Conservation (phyloP, 1,139 yeast genomes). For the Sugiyamaella sp. region DNA sequence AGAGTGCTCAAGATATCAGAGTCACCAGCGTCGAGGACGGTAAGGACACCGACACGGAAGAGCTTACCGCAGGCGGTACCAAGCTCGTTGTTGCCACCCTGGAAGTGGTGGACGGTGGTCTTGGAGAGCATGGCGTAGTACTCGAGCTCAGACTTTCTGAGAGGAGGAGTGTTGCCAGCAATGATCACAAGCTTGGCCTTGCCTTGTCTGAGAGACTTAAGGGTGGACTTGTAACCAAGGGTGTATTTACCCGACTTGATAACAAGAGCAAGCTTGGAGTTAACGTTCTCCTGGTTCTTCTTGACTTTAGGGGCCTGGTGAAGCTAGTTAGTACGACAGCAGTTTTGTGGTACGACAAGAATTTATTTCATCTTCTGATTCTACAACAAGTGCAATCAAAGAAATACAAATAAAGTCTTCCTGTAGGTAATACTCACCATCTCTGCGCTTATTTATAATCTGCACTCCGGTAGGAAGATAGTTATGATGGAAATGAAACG, state of each 20-base stretch:
- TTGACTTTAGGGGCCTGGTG: constrained; percentile 89
- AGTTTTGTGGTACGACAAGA: background rate
- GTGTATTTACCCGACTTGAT: constrained; percentile 99
- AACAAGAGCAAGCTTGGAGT: constrained; percentile 97
- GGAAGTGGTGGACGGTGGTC: constrained; percentile 98
- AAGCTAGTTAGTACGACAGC: constrained; percentile 13
- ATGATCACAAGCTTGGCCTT: constrained; percentile 98
- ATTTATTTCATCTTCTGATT: constrained; percentile 10
- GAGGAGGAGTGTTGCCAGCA: constrained; percentile 99
- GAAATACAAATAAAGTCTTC: constrained; percentile 6
- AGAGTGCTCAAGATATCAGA: constrained; percentile 84
- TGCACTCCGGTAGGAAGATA: constrained; percentile 79
- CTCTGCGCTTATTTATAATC: constrained; percentile 68
- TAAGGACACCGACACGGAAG: constrained; percentile 98
- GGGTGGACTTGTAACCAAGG: constrained; percentile 99
- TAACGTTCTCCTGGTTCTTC: constrained; percentile 91
- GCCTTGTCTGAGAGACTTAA: constrained; percentile 98
- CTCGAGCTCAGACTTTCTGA: constrained; percentile 99
- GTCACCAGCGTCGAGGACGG: constrained; percentile 99
- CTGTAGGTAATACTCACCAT: constrained; percentile 75
- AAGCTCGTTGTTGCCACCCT: constrained; percentile 99
- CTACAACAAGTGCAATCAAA: constrained; percentile 7
- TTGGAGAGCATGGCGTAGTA: constrained; percentile 99
- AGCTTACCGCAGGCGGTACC: constrained; percentile 99
- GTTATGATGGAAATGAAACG: constrained; percentile 7